Evolutionary conservation across 768 basidiomycete species (phyloP).

Genomic region (Krasilnikovozyma curviuscula): DNA sequence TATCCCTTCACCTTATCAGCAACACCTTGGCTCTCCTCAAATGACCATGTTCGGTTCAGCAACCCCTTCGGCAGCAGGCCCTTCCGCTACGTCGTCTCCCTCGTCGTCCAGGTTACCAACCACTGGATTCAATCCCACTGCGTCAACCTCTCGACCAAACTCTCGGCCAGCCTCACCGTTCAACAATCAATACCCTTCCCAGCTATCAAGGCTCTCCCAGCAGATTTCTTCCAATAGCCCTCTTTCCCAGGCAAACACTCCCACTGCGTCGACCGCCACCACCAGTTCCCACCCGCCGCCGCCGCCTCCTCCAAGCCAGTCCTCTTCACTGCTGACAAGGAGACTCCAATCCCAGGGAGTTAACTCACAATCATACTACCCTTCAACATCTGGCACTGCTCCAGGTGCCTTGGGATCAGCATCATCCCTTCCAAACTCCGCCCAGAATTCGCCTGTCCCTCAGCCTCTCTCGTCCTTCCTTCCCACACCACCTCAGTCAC

Average conservation of each 20-base stretch:
- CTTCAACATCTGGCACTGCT: neutral
- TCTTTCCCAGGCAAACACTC: neutral
- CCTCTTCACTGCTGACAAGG: neutral
- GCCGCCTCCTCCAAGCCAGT: neutral
- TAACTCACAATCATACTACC: neutral
- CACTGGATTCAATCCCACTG: too few relatives aligned
- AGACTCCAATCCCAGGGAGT: too few relatives aligned
- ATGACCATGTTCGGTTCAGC: neutral
- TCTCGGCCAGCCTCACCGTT: neutral
- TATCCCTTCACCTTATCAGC: too few relatives aligned
- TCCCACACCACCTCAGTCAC: conserved; percentile 1
- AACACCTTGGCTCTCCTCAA: neutral
- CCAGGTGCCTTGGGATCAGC: neutral
- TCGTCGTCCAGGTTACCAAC: neutral
- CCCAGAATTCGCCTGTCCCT: neutral
- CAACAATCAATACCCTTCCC: neutral
- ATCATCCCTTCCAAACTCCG: neutral
- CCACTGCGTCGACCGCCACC: neutral
- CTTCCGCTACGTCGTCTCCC: neutral
- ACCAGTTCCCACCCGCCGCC: neutral
- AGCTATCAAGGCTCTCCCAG: neutral
- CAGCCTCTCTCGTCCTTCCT: neutral
- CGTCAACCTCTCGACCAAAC: neutral
- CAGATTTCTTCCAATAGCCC: neutral
- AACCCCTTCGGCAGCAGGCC: neutral